These are phyloP conservation scores for Botryotinia globosa DNA, from an alignment of 2,329 filamentous ascomycete genomes.

Conservation along the genomic window DNA sequence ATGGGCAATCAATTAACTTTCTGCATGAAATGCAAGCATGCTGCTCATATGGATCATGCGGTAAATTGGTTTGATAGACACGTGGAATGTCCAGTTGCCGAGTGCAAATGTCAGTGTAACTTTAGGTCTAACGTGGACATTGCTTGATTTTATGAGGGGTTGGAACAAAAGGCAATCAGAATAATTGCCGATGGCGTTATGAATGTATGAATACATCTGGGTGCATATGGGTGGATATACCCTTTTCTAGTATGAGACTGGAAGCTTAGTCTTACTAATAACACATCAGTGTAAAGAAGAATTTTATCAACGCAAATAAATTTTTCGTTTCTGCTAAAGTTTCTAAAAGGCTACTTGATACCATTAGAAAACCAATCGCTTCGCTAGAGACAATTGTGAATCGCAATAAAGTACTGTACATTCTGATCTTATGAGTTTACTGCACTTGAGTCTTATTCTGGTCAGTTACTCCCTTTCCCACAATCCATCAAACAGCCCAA, in stretches of 20 bases:
- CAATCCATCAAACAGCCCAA: not conserved
- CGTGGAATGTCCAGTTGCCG: conserved; percentile 64
- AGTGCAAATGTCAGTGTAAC: conserved; percentile 61
- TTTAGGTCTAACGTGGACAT: conserved; percentile 20
- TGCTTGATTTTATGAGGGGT: not conserved
- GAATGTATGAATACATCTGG: not conserved
- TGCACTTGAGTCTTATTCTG: not conserved
- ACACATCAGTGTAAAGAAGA: not conserved
- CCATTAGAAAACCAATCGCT: not conserved
- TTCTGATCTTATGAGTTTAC: not conserved
- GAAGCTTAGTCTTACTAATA: not conserved
- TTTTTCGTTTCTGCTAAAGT: not conserved
- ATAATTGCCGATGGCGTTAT: conserved; percentile 1
- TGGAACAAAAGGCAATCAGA: not conserved
- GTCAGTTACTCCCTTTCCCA: not conserved
- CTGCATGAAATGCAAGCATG: conserved; percentile 66
- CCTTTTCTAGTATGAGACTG: conserved; percentile 5
- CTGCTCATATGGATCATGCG: conserved; percentile 65
- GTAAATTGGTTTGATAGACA: conserved; percentile 64
- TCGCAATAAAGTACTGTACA: not conserved
- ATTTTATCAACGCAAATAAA: not conserved
- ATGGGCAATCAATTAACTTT: conserved; percentile 63
- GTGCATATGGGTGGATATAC: conserved; percentile 6
- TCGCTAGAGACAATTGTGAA: not conserved
- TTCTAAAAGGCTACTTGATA: not conserved